Percentiles rank a stretch among this genome's conserved stretches.
Conservation (phyloP, 78 protist genomes). For the Acrasis kona region DNA sequence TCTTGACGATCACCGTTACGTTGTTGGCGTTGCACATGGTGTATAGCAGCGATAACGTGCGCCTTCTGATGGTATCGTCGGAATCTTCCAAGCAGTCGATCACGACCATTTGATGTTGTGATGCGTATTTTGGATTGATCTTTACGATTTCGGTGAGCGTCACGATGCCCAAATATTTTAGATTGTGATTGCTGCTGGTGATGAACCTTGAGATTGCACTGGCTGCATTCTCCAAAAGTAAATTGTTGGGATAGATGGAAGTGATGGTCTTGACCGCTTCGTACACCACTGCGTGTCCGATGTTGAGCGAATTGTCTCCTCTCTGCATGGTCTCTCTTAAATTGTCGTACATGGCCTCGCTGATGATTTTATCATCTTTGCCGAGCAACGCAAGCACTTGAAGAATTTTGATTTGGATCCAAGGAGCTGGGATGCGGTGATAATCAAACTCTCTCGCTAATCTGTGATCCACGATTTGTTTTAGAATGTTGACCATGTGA, state of each 20-base stretch:
- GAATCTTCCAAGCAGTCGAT: conserved; percentile 82
- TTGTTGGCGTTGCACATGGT: conserved; percentile 72
- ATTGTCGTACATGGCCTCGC: conserved; percentile 47
- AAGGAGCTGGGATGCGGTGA: conserved; percentile 91
- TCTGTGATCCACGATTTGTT: conserved; percentile 76
- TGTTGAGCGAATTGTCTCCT: conserved; percentile 64
- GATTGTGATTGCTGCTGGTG: conserved; percentile 55
- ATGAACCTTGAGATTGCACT: conserved; percentile 49
- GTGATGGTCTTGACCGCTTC: conserved; percentile 76
- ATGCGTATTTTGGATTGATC: conserved; percentile 63
- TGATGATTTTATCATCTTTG: conserved; percentile 15
- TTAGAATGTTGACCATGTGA: conserved; percentile 64
- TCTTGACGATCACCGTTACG: conserved; percentile 52
- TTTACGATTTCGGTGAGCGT: conserved; percentile 62
- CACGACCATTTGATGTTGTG: conserved; percentile 69
- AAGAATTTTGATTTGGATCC: conserved; percentile 84
- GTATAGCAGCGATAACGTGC: conserved; percentile 75
- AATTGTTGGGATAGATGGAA: conserved; percentile 59
- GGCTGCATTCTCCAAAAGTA: conserved; percentile 57
- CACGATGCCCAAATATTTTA: conserved; percentile 80
- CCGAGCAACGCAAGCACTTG: conserved; percentile 69
- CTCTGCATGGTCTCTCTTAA: conserved; percentile 47
- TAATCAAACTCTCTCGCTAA: conserved; percentile 71
- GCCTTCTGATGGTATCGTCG: conserved; percentile 63
- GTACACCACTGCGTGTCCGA: conserved; percentile 74